phyloP scores from a whole-genome alignment of 768 basidiomycete species.

The Coprinellus aureogranulatus region DNA sequence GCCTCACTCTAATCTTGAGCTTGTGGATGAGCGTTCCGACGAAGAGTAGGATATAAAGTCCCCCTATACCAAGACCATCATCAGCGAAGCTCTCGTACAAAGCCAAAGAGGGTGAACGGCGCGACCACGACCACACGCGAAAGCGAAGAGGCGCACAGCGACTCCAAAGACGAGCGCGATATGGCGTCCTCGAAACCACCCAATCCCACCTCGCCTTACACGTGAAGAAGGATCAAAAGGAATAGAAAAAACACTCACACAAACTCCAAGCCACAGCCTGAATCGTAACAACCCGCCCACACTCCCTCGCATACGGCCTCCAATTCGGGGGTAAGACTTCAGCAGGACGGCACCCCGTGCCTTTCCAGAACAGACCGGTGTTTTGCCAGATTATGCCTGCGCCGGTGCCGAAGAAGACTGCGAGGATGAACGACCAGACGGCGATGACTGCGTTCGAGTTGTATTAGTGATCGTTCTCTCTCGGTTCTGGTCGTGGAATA shows the following conservation, averaged over 20 bases:
- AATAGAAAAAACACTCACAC: slow-evolving; percentile 19
- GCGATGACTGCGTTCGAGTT: slow-evolving; percentile 20
- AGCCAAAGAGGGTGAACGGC: too few relatives aligned
- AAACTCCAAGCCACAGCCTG: slow-evolving; percentile 29
- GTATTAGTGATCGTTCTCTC: not conserved
- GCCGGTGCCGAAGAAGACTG: slow-evolving; percentile 33
- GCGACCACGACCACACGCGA: too few relatives aligned
- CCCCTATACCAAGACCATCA: slow-evolving; percentile 15
- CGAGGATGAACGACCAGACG: slow-evolving; percentile 24
- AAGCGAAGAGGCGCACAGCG: too few relatives aligned
- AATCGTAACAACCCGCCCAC: slow-evolving; percentile 24
- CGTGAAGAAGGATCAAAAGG: not conserved
- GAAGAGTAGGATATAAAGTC: slow-evolving; percentile 23
- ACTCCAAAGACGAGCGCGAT: too few relatives aligned
- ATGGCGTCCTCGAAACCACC: too few relatives aligned
- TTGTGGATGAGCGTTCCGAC: slow-evolving; percentile 28
- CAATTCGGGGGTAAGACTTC: slow-evolving; percentile 21
- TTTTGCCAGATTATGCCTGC: slow-evolving; percentile 26
- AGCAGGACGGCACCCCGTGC: slow-evolving; percentile 18
- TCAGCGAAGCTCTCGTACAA: too few relatives aligned
- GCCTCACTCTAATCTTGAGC: slow-evolving; percentile 18
- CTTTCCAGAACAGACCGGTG: slow-evolving; percentile 24
- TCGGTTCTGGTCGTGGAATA: too few relatives aligned
- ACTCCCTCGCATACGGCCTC: slow-evolving; percentile 23
- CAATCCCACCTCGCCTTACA: too few relatives aligned